Base-by-base conservation (phyloP, 768 basidiomycete genomes). In the Serendipita sp. region DNA sequence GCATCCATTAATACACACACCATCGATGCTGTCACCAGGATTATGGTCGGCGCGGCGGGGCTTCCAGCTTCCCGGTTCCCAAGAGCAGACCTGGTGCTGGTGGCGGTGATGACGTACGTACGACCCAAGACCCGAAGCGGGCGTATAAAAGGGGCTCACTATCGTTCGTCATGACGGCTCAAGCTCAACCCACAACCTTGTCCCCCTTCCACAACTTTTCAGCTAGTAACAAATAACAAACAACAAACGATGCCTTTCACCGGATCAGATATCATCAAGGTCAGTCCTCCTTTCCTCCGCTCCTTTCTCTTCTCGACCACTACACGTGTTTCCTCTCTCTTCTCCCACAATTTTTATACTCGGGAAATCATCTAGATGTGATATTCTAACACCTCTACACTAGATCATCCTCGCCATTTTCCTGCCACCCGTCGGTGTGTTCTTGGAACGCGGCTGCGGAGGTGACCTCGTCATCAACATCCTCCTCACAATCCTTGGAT, bases 351-450 rank as follows among this genome's bases (percentile, higher is more conserved):
- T 18, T 18, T 46, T 11, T 46, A 18, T 18, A 18, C 45, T 46
- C 45, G 18, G 45, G 18, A 11, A 18, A 18, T 13, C 11, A 46
- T 46, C 11, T 46, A 11, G 11, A 11, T 1, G 18, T 18, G 18
- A 46, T 13, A 46, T 46, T 13, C 45, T 46, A 18, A 46, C 45
- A 46, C 2, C 18, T 18, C 18, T 18, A 18, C 13, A 13, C 18
- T 46, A 54, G 53, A 54, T 54, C 68, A 86, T 83, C 66, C 70
- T 83, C 64, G 88, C 88, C 66, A 78, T 91, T 74, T 69, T 90
- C 72, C 70, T 91, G 13, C 89, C 91, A 8, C 92, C 92, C 66
- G 72, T 95, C 2, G 91, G 86, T 65, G 92, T 95, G 30, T 92
- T 92, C 76, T 75, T 94, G 30, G 91, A 94, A 76, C 81, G 89